Base-by-base conservation (phyloP, 108 stramenopile genomes). In the Licmophora abbreviata region DNA sequence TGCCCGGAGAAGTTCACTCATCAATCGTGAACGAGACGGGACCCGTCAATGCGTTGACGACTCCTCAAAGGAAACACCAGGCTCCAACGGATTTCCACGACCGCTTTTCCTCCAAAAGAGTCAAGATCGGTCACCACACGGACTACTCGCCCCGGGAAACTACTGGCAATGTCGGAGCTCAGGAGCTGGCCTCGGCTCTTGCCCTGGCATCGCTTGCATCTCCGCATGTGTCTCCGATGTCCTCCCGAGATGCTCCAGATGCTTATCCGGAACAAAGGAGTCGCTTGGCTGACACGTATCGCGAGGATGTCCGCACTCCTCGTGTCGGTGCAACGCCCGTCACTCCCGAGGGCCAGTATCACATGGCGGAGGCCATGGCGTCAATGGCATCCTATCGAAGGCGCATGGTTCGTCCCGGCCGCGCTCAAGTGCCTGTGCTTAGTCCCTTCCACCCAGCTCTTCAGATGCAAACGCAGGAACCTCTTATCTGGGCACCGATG, bases 151-250 rank as follows among this genome's bases (percentile, higher is more conserved):
- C n/a, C n/a, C n/a, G n/a, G n/a, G n/a, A n/a, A n/a, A n/a, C n/a
- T n/a, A n/a, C n/a, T n/a, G n/a, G n/a, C n/a, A n/a, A n/a, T n/a
- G n/a, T n/a, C n/a, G n/a, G n/a, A n/a, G n/a, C n/a, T n/a, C n/a
- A n/a, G n/a, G 65, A 66, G 44, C 29, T 66, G 10, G 65, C 46
- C 0, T 66, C 65, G 17, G 65, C 65, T 0, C 20, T 66, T 26
- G 65, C 65, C 15, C 44, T 66, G 30, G 65, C 65, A 15, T 66
- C 65, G 35, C 51, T 66, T 14, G 65, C 65, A 43, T 43, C 42
- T 18, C 22, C 48, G 32, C 36, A 22, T 29, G 25, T 20, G 37
- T 21, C 55, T 41, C 20, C 18, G 20, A 27, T 26, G 5, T 49
- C 55, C 17, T 23, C 55, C 26, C 9, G n/a, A 15, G 17, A 29